Evolutionary conservation across 2,329 filamentous ascomycete species (phyloP).

Genomic region (Huntiella decipiens): DNA sequence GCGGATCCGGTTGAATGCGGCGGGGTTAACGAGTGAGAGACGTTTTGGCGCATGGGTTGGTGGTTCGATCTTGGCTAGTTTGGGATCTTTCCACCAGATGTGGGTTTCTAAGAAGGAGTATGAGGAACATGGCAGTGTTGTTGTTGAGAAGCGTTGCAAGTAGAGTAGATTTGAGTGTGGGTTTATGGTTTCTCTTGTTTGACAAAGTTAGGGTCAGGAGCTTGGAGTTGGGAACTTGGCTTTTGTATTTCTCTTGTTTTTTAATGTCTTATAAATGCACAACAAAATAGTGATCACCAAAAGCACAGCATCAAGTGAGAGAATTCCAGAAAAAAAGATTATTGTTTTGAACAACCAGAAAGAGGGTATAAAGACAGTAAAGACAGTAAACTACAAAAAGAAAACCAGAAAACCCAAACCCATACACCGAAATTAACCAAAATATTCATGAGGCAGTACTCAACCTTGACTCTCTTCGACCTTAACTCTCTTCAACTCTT

Average conservation of each 20-base stretch:
- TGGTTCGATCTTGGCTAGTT: conserved; percentile 80
- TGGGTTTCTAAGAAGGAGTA: conserved; percentile 98
- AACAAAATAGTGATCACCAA: conserved; percentile 1
- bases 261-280: background rate
- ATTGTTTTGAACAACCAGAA: conserved; percentile 1
- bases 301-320: background rate
- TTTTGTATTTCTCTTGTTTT: background rate
- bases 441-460: conserved; percentile 16
- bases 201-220: conserved; percentile 1
- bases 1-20: conserved; percentile 73
- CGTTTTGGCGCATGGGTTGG: conserved; percentile 93
- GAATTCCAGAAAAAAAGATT: conserved; percentile 2
- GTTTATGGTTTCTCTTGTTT: background rate
- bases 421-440: background rate
- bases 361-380: conserved; percentile 9
- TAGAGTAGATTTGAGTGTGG: conserved; percentile 20
- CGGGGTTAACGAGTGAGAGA: conserved; percentile 69
- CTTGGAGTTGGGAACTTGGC: background rate
- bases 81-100: conserved; percentile 98
- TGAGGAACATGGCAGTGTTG: conserved; percentile 75
- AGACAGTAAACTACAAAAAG: conserved; percentile 3
- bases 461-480: conserved; percentile 34
- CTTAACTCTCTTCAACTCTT: conserved; percentile 34
- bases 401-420: conserved; percentile 1
- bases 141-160: conserved; percentile 94